Evolutionary conservation across 441 rosid genomes (phyloP).

Genomic region (Viola pubescens): DNA sequence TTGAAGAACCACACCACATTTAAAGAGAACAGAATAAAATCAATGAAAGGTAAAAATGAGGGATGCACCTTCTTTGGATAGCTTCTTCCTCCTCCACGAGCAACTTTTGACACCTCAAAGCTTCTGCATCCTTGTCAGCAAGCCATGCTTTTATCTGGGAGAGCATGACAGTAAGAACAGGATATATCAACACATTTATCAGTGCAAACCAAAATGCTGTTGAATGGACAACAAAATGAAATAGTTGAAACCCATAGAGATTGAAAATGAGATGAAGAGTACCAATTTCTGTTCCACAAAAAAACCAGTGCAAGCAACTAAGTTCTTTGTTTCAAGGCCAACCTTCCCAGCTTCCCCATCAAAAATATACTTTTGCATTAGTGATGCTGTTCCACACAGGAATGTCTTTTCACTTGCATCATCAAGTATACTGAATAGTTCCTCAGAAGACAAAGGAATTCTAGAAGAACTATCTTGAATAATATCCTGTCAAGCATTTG

Average conservation of each 20-base stretch:
- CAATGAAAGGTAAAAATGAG: slow-evolving; percentile 2
- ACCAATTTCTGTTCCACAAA: slow-evolving; percentile 88
- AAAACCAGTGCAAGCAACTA: slow-evolving; percentile 81
- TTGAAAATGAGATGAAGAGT: slow-evolving; percentile 15
- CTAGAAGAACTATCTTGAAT: slow-evolving; percentile 56
- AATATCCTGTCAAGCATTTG: slow-evolving; percentile 58
- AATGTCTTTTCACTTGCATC: slow-evolving; percentile 95
- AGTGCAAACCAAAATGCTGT: not conserved
- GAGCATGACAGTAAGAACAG: slow-evolving; percentile 4
- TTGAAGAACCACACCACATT: not conserved
- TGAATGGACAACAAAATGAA: not conserved
- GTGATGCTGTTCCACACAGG: slow-evolving; percentile 53
- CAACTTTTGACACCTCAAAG: slow-evolving; percentile 84
- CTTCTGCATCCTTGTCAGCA: slow-evolving; percentile 91
- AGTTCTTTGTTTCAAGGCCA: slow-evolving; percentile 73
- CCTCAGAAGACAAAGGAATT: slow-evolving; percentile 67
- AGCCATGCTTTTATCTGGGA: slow-evolving; percentile 79
- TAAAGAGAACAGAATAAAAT: not conserved
- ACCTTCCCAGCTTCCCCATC: slow-evolving; percentile 78
- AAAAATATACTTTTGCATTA: slow-evolving; percentile 82
- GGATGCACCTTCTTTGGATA: slow-evolving; percentile 65
- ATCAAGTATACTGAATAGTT: slow-evolving; percentile 75
- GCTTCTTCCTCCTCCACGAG: slow-evolving; percentile 97
- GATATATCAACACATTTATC: not conserved
- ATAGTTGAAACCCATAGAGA: slow-evolving; percentile 3